Conservation (phyloP, 768 basidiomycete genomes). For the Russula vinacea region DNA sequence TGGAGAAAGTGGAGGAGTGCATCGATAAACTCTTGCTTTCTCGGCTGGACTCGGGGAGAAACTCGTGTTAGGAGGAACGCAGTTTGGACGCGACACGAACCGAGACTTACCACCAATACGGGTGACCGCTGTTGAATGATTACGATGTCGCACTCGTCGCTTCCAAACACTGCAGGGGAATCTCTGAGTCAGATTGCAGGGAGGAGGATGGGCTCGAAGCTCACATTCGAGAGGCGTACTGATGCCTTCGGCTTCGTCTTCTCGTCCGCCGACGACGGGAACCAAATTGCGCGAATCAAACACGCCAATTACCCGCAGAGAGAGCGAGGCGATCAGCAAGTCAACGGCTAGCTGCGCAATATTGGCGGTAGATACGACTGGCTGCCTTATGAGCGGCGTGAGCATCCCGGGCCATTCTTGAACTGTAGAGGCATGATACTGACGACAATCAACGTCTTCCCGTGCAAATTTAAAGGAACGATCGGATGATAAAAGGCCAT, state of each 20-base stretch:
- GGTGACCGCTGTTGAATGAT: constrained; percentile 80
- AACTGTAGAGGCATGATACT: constrained; percentile 9
- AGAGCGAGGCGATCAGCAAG: constrained; percentile 64
- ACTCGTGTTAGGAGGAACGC: not conserved
- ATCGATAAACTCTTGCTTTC: constrained; percentile 64
- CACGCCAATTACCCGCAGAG: constrained; percentile 56
- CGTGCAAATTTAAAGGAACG: constrained; percentile 7
- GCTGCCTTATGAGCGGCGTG: constrained; percentile 39
- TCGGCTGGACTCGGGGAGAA: constrained; percentile 42
- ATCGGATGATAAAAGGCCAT: constrained; percentile 26
- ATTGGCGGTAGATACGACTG: constrained; percentile 78
- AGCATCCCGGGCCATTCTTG: constrained; percentile 1
- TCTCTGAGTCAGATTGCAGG: constrained; percentile 18
- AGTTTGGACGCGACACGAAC: constrained; percentile 1
- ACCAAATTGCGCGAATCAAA: constrained; percentile 62
- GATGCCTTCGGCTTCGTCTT: constrained; percentile 56
- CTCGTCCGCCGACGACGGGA: constrained; percentile 71
- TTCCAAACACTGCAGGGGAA: constrained; percentile 57
- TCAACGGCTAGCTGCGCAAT: constrained; percentile 77
- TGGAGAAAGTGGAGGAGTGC: constrained; percentile 57
- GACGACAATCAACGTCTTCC: constrained; percentile 23
- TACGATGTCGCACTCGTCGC: constrained; percentile 46
- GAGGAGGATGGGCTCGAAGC: constrained; percentile 31
- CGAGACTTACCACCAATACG: constrained; percentile 57
- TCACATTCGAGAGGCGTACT: constrained; percentile 75